A percentile compares a stretch with the other conserved stretches of the same genome.
Conservation (phyloP, 116 monocot genomes). For the Posidonia oceanica region DNA sequence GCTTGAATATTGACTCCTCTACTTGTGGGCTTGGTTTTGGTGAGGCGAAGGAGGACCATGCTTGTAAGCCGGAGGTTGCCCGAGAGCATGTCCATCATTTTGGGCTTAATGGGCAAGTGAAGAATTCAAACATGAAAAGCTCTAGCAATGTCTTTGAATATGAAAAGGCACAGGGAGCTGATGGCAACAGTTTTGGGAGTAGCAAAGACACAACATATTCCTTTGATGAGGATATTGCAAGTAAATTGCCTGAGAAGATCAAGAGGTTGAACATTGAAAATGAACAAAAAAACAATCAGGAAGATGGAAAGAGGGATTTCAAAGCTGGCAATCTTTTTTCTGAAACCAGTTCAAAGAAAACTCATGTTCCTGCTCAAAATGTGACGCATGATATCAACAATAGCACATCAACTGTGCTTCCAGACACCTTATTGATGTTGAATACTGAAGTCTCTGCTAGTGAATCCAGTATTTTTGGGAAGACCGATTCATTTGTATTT, state of each 20-base stretch:
- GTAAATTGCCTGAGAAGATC: constrained; percentile 28
- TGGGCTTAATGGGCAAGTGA: constrained; percentile 22
- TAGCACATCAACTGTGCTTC: constrained; percentile 1
- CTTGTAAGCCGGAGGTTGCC: neutral
- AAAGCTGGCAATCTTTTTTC: constrained; percentile 14
- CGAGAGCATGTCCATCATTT: neutral
- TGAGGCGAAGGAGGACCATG: constrained; percentile 2
- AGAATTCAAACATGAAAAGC: constrained; percentile 20
- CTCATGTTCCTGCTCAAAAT: constrained; percentile 1
- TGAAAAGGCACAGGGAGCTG: neutral
- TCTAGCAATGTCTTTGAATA: neutral
- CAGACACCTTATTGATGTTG: constrained; percentile 25
- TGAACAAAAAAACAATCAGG: constrained; percentile 1
- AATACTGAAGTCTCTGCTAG: constrained; percentile 6
- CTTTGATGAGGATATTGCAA: constrained; percentile 11
- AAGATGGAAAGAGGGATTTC: neutral
- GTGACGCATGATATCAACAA: neutral
- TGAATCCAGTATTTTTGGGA: neutral
- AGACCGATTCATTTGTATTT: neutral
- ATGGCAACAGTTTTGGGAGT: neutral
- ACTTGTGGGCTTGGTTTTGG: constrained; percentile 4
- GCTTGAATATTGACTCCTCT: constrained; percentile 20
- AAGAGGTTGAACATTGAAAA: constrained; percentile 31
- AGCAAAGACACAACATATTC: neutral
- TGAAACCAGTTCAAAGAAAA: constrained; percentile 16